Percentiles rank a stretch among this genome's conserved stretches.
Conservation (phyloP, 805 yeast genomes). For the Myxozyma udenii region DNA sequence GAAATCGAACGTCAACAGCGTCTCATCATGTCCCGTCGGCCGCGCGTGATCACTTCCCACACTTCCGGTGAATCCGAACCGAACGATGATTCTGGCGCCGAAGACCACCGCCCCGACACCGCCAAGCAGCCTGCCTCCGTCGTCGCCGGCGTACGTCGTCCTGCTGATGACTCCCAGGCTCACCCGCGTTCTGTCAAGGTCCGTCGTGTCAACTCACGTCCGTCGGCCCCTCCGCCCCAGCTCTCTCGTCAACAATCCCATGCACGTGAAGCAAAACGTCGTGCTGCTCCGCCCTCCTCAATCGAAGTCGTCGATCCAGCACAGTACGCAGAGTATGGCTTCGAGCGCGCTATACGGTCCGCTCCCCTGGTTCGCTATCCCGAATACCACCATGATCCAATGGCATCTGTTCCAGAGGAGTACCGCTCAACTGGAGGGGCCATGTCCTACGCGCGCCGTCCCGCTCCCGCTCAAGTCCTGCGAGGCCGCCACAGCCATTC, state of each 20-base stretch:
- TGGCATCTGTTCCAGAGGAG: background rate
- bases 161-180: background rate
- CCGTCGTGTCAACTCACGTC: background rate
- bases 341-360: constrained; percentile 26
- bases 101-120: background rate
- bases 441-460: too few relatives aligned
- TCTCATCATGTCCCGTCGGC: constrained; percentile 33
- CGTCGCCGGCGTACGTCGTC: background rate
- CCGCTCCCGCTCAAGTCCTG: too few relatives aligned
- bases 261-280: constrained; percentile 4
- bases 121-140: background rate
- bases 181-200: background rate
- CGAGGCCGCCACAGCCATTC: background rate
- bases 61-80: background rate
- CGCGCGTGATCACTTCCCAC: background rate
- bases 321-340: constrained; percentile 15
- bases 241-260: background rate
- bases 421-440: background rate
- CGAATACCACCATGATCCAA: background rate
- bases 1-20: constrained; percentile 36
- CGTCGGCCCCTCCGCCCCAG: background rate
- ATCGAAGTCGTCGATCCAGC: constrained; percentile 18
- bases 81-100: background rate
- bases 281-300: constrained; percentile 17
- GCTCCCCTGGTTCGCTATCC: constrained; percentile 16